Evolutionary conservation across 306 rosid species (phyloP).

Genomic region (Astragalus membranaceus): DNA sequence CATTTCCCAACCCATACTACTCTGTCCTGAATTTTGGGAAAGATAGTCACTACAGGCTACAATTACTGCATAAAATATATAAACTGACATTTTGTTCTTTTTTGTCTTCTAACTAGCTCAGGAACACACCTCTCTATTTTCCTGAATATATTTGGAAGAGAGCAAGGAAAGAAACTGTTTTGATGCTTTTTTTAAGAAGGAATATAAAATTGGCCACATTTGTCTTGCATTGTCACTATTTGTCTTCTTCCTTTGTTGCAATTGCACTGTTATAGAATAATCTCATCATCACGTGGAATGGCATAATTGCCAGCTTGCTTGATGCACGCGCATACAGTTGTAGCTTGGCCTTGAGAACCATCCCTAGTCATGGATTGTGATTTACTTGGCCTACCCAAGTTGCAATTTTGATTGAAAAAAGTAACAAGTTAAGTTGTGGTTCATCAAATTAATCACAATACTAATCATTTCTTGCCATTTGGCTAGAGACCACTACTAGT

Average conservation of each 20-base stretch:
- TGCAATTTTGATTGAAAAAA: neutral
- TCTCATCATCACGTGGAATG: constrained; percentile 31
- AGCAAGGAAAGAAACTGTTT: neutral
- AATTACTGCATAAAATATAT: too few species aligned
- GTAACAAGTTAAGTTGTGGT: neutral
- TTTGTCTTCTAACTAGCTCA: constrained; percentile 4
- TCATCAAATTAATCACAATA: constrained; percentile 13
- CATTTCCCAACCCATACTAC: too few species aligned
- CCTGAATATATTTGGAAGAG: neutral
- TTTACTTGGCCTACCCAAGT: neutral
- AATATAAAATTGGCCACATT: constrained; percentile 15
- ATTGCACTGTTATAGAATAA: neutral
- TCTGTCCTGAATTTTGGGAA: too few species aligned
- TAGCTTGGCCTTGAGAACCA: constrained; percentile 12
- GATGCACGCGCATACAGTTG: neutral
- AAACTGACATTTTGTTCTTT: neutral
- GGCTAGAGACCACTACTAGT: neutral
- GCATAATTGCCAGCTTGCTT: constrained; percentile 33
- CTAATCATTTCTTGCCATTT: constrained; percentile 7
- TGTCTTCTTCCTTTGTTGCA: neutral
- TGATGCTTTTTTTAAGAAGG: neutral
- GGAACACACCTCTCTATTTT: neutral
- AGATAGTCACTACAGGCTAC: too few species aligned
- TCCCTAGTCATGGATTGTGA: constrained; percentile 17
- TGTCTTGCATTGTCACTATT: constrained; percentile 14